Conservation (phyloP, 148 eudicot genomes). For the Oxyria digyna region DNA sequence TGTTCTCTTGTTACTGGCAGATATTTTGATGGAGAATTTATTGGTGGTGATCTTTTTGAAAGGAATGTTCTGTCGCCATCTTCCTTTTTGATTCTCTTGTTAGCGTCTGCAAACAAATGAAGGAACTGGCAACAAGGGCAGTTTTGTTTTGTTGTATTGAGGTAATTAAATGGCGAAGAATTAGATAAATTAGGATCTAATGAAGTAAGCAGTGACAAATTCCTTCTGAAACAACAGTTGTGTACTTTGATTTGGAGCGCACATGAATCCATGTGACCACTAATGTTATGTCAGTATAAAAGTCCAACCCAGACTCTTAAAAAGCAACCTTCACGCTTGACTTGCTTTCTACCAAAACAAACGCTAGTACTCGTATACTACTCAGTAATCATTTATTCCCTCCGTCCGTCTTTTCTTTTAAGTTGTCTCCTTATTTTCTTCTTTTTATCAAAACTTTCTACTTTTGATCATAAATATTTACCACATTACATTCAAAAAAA, state of each 20-base stretch:
- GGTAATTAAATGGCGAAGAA: too few species aligned
- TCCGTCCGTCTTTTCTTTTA: too few species aligned
- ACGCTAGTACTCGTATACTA: too few species aligned
- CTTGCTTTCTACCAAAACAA: too few species aligned
- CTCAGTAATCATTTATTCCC: too few species aligned
- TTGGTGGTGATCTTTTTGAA: neutral
- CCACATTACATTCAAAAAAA: too few species aligned
- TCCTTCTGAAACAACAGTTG: neutral
- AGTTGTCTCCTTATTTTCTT: too few species aligned
- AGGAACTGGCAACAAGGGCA: neutral
- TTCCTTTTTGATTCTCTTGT: neutral
- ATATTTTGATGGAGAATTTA: neutral
- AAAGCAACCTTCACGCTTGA: neutral
- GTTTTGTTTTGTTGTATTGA: too few species aligned
- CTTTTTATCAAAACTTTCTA: too few species aligned
- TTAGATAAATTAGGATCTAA: neutral
- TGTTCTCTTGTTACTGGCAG: neutral
- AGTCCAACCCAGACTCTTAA: neutral
- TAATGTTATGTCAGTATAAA: neutral
- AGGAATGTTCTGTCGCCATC: neutral
- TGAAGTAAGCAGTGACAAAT: neutral
- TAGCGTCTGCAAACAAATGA: neutral
- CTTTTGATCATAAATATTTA: too few species aligned
- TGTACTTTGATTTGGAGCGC: neutral
- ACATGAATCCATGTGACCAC: neutral